Percentiles rank a stretch among this genome's conserved stretches.
Conservation (phyloP, 345 rosid species). For the Lumnitzera racemosa region DNA sequence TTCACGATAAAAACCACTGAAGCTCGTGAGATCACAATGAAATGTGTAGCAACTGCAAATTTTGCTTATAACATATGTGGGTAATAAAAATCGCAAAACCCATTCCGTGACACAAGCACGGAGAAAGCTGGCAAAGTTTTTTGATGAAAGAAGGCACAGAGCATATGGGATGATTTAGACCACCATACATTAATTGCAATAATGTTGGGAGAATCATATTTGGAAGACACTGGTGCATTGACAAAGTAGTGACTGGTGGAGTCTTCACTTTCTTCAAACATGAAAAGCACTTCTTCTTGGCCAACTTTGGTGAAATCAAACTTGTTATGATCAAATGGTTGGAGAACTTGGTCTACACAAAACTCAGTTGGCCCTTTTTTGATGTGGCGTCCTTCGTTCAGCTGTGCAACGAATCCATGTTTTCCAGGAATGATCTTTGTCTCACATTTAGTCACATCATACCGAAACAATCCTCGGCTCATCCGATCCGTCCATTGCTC, state of each 20-base stretch:
- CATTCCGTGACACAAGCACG: too few relatives aligned
- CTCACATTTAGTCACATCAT: conserved; percentile 40
- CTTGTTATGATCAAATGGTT: conserved; percentile 38
- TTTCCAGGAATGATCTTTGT: conserved; percentile 38
- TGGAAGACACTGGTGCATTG: conserved; percentile 1
- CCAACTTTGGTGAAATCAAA: conserved; percentile 54
- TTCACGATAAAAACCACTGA: too few relatives aligned
- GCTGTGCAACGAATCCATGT: conserved; percentile 42
- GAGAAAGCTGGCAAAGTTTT: too few relatives aligned
- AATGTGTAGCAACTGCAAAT: too few relatives aligned
- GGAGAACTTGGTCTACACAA: conserved; percentile 44
- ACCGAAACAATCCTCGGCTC: conserved; percentile 40
- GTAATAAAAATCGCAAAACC: too few relatives aligned
- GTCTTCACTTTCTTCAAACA: conserved; percentile 32
- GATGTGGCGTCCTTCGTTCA: conserved; percentile 51
- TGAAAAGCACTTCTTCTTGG: conserved; percentile 47
- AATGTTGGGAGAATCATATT: conserved; percentile 24
- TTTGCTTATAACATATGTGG: too few relatives aligned
- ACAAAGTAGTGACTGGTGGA: conserved; percentile 21
- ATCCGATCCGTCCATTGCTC: conserved; percentile 46
- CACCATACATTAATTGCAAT: conserved; percentile 40
- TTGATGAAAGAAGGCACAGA: too few relatives aligned
- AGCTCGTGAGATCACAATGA: too few relatives aligned
- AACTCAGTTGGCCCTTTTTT: conserved; percentile 53
- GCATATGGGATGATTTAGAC: not conserved